A percentile compares a stretch with the other conserved stretches of the same genome.
Evolutionary conservation across 306 rosid genomes (phyloP).

Genomic region (Coriaria nepalensis): DNA sequence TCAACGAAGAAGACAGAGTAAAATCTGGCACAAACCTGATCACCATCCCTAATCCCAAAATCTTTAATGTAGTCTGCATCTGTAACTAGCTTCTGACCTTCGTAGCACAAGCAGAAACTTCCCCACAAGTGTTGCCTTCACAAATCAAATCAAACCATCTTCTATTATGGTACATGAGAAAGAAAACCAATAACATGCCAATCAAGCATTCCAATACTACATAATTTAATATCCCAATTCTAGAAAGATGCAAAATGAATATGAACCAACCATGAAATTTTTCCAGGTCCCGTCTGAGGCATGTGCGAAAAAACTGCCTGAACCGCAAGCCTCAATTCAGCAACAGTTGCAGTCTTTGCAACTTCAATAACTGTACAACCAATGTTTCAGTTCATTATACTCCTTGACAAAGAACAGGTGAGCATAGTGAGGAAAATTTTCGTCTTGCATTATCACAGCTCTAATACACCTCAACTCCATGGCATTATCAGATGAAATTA

Average conservation of each 20-base stretch:
- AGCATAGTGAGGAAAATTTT: not conserved
- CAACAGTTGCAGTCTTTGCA: constrained; percentile 48
- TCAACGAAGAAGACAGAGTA: not conserved
- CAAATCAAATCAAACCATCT: constrained; percentile 10
- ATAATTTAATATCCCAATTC: not conserved
- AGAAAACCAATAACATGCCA: not conserved
- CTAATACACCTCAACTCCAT: not conserved
- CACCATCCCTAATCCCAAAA: constrained; percentile 67
- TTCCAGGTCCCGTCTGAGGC: constrained; percentile 61
- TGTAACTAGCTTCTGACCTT: constrained; percentile 44
- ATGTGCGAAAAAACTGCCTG: constrained; percentile 52
- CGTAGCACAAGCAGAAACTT: constrained; percentile 67
- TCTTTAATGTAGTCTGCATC: constrained; percentile 37
- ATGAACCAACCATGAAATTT: constrained; percentile 64
- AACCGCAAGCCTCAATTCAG: constrained; percentile 52
- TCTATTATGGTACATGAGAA: not conserved
- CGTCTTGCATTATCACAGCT: not conserved
- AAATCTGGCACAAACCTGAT: constrained; percentile 46
- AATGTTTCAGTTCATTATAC: constrained; percentile 9
- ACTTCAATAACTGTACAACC: constrained; percentile 52
- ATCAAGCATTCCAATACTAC: not conserved
- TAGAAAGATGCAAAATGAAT: not conserved
- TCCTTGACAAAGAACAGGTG: not conserved
- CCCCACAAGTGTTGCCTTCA: constrained; percentile 83
- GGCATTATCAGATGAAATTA: not conserved